Percentiles rank a stretch among this genome's conserved stretches.
Evolutionary conservation across 306 rosid genomes (phyloP).

Genomic region (Vigna radiata): DNA sequence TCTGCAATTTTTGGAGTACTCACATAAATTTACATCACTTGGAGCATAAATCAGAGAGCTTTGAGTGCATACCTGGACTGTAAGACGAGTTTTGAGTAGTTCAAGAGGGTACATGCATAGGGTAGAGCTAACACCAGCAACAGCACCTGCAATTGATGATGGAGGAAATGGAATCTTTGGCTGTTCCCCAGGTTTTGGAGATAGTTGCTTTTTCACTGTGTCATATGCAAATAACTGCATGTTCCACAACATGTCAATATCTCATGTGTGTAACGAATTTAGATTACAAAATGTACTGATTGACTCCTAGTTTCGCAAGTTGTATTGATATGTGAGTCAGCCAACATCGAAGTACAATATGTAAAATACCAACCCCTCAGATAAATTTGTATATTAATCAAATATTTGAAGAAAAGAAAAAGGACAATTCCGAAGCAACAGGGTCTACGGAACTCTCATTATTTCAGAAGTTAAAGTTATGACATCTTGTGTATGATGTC

Average conservation of each 20-base stretch:
- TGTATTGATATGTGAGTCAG: background rate
- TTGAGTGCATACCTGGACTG: slow-evolving; percentile 57
- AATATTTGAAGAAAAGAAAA: background rate
- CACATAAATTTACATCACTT: background rate
- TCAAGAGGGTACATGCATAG: slow-evolving; percentile 80
- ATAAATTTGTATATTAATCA: background rate
- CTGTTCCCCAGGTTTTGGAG: slow-evolving; percentile 64
- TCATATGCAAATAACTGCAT: slow-evolving; percentile 80
- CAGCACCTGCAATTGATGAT: slow-evolving; percentile 78
- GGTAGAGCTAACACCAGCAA: slow-evolving; percentile 85
- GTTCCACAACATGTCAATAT: slow-evolving; percentile 14
- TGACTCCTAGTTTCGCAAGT: background rate
- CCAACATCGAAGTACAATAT: background rate
- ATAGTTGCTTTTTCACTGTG: slow-evolving; percentile 65
- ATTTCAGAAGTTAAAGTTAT: background rate
- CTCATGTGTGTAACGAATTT: background rate
- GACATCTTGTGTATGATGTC: background rate
- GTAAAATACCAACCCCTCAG: background rate
- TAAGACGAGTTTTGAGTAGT: slow-evolving; percentile 74
- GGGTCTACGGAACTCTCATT: background rate
- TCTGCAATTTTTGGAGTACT: slow-evolving; percentile 52
- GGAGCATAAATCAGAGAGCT: background rate
- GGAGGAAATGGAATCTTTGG: slow-evolving; percentile 60
- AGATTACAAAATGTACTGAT: slow-evolving; percentile 4
- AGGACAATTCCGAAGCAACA: background rate